Base-by-base conservation (phyloP, 2,329 filamentous ascomycete genomes). In the Biscogniauxia mediterranea region DNA sequence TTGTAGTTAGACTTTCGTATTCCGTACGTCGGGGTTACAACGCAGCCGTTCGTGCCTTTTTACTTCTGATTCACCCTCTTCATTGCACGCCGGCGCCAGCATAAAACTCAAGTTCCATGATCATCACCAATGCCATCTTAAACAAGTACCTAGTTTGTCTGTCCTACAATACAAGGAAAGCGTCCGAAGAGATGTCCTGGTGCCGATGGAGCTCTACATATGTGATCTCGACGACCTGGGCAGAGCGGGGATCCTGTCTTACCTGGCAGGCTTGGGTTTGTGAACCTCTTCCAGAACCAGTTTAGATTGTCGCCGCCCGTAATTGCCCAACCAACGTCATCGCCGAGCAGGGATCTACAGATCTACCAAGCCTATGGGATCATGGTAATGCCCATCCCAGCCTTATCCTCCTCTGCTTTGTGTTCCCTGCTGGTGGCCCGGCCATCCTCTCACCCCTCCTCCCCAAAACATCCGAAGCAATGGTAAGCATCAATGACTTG, bases 301-400 rank as follows among this genome's bases (percentile, higher is more conserved):
- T 49, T 62, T 64, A 62, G 63, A 64, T 62, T 52, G 52, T 67
- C 13, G 38, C 11, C 38, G 4, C 68, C 54, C 67, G 69, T 70
- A 67, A 65, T 66, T 51, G 59, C n/a, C 61, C 64, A 65, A 60
- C 60, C 57, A 64, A 54, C 50, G 60, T 62, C 56, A 49, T 53
- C 64, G 57, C 59, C 52, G 21, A 58, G 62, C 65, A 59, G 66
- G 61, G 70, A 72, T 70, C 63, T 61, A 54, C 66, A 64, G 68
- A 69, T 70, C 67, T 66, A 64, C 69, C 69, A 69, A 42, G 59
- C 59, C 59, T 60, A 63, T 70, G 70, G 69, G 63, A 70, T 70
- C 67, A 69, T 68, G 63, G 54, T 58, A 59, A 66, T 62, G 60
- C 67, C 64, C 66, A 62, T 57, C 58, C 58, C 50, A 38, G 46